These are phyloP conservation scores for Colletotrichum neosansevieriae DNA, from an alignment of 2,329 filamentous ascomycete genomes.

Conservation along the genomic window DNA sequence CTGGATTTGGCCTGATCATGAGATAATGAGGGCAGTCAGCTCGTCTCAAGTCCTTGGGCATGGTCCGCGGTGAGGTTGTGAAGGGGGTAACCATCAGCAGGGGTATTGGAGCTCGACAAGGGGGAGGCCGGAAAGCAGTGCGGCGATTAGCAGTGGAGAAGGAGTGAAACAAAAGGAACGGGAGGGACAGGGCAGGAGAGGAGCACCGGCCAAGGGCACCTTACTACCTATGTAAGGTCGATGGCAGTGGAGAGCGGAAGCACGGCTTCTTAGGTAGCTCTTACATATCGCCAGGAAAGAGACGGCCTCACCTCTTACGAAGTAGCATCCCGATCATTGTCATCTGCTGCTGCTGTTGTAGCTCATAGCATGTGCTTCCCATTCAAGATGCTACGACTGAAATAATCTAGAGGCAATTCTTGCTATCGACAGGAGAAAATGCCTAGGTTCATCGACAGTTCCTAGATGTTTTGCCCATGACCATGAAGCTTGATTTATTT, in stretches of 20 bases:
- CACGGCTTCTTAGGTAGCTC: not conserved
- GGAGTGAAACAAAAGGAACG: not conserved
- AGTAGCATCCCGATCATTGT: no score
- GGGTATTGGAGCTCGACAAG: not conserved
- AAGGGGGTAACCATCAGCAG: not conserved
- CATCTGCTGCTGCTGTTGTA: no score
- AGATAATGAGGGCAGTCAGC: not conserved
- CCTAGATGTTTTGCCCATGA: no score
- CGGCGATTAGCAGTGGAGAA: constrained; percentile 1
- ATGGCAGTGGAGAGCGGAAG: constrained; percentile 6
- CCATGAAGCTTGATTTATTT: no score
- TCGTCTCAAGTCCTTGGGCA: constrained; percentile 3
- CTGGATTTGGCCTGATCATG: not conserved
- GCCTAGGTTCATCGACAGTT: no score
- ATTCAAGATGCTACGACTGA: no score
- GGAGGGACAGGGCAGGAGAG: not conserved
- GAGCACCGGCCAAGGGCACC: not conserved
- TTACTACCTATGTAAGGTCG: no score
- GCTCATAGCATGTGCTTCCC: no score
- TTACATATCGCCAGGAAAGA: constrained; percentile 14
- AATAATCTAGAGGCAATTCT: no score
- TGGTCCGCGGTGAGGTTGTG: constrained; percentile 5
- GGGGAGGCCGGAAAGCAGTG: constrained; percentile 1
- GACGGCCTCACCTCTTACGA: not conserved
- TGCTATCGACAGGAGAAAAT: no score